These are phyloP conservation scores for Aspergillus hancockii DNA, from an alignment of 495 filamentous ascomycete genomes.

Conservation along the genomic window DNA sequence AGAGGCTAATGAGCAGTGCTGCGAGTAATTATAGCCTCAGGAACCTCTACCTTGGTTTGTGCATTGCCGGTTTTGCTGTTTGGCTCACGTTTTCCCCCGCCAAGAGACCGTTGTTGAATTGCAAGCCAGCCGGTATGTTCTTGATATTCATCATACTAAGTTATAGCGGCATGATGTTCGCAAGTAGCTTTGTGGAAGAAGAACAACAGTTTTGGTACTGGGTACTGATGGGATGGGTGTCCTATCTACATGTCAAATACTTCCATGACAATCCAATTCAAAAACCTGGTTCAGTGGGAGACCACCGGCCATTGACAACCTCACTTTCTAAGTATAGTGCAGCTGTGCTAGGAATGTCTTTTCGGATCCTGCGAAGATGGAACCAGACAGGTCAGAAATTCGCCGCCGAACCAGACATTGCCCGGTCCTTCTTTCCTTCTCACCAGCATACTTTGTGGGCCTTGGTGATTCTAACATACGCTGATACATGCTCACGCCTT, in stretches of 20 bases:
- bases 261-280: background rate
- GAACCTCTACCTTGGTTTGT: conserved; percentile 56
- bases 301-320: background rate
- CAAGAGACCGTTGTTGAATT: conserved; percentile 22
- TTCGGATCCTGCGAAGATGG: conserved; percentile 75
- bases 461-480: conserved; percentile 71
- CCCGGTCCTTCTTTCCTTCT: conserved; percentile 61
- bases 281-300: conserved; percentile 1
- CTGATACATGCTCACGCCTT: conserved; percentile 43
- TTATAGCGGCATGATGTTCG: conserved; percentile 92
- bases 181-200: conserved; percentile 95
- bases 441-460: conserved; percentile 70
- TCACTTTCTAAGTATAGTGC: conserved; percentile 18
- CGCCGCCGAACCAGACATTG: conserved; percentile 83
- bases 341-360: conserved; percentile 34
- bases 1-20: conserved; percentile 76
- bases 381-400: conserved; percentile 98
- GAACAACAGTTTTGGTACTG: conserved; percentile 99
- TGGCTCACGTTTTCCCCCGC: conserved; percentile 32
- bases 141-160: conserved; percentile 43
- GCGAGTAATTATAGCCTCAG: conserved; percentile 86
- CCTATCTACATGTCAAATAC: conserved; percentile 60
- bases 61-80: conserved; percentile 45
- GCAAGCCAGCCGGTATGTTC: conserved; percentile 30
- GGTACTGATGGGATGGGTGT: conserved; percentile 75